phyloP scores from a whole-genome alignment of 1,139 yeast species.

The Yamadazyma dendronema region DNA sequence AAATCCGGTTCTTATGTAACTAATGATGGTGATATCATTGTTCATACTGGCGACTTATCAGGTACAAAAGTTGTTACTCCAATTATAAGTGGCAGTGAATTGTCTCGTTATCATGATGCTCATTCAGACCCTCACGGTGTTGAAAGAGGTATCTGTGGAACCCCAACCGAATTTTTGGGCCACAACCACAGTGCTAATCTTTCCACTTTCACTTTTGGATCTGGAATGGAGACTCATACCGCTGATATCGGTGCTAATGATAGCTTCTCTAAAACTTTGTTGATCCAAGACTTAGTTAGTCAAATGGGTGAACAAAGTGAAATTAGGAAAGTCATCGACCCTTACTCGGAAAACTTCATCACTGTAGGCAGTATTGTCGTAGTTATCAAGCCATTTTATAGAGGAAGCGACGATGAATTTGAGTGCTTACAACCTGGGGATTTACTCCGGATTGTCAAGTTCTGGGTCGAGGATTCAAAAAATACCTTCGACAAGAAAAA shows the following conservation, averaged over 20 bases:
- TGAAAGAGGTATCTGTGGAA: neutral
- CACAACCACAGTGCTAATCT: neutral
- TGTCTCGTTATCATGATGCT: constrained; percentile 3
- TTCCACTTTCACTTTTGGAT: neutral
- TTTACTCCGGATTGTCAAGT: constrained; percentile 29
- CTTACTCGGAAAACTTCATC: constrained; percentile 27
- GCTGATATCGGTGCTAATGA: constrained; percentile 12
- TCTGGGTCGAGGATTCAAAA: constrained; percentile 19
- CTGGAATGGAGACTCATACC: neutral
- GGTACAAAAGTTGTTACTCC: neutral
- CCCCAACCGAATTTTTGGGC: neutral
- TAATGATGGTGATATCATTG: constrained; percentile 3
- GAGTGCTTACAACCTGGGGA: constrained; percentile 32
- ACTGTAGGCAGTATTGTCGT: constrained; percentile 36
- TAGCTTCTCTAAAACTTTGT: constrained; percentile 27
- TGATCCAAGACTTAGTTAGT: constrained; percentile 25
- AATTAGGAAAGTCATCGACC: constrained; percentile 29
- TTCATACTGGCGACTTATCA: neutral
- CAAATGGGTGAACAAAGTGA: constrained; percentile 2
- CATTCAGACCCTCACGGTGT: neutral
- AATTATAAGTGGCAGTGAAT: neutral
- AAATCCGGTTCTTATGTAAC: neutral
- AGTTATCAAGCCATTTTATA: constrained; percentile 32
- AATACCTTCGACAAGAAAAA: neutral
- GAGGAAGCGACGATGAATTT: constrained; percentile 23